These are phyloP conservation scores for Cladosporium colombiae DNA, from an alignment of 2,329 filamentous ascomycete genomes.

Conservation along the genomic window DNA sequence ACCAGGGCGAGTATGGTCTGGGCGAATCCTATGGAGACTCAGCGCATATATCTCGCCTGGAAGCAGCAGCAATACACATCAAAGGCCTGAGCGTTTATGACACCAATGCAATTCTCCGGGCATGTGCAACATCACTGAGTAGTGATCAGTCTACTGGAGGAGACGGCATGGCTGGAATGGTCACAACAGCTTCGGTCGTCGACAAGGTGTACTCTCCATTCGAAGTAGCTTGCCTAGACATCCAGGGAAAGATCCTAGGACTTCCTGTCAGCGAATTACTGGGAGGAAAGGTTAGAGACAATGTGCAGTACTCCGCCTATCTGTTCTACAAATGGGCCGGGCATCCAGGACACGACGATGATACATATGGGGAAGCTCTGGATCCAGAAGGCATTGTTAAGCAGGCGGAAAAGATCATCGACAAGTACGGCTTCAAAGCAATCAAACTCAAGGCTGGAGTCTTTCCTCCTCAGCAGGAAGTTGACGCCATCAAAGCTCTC, in stretches of 20 bases:
- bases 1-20: constrained; percentile 5
- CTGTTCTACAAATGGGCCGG: constrained; percentile 18
- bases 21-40: constrained; percentile 19
- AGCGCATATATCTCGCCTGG: constrained; percentile 13
- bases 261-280: constrained; percentile 11
- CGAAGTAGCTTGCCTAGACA: constrained; percentile 9
- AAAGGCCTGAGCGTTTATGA: background rate
- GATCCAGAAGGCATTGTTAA: constrained; percentile 13
- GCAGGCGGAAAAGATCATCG: constrained; percentile 15
- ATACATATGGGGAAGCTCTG: constrained; percentile 12
- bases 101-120: background rate
- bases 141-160: constrained; percentile 5
- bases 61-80: background rate
- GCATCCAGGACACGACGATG: constrained; percentile 6
- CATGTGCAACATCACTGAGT: background rate
- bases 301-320: constrained; percentile 18
- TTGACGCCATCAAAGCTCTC: constrained; percentile 16
- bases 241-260: background rate
- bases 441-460: constrained; percentile 19
- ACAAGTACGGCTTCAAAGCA: constrained; percentile 16
- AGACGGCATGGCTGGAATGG: constrained; percentile 15
- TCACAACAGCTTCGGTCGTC: constrained; percentile 8
- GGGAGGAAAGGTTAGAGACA: constrained; percentile 8
- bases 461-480: constrained; percentile 10
- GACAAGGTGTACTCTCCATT: constrained; percentile 16